Conservation (phyloP, 257 asterid genomes). For the Solanum clarkiae region DNA sequence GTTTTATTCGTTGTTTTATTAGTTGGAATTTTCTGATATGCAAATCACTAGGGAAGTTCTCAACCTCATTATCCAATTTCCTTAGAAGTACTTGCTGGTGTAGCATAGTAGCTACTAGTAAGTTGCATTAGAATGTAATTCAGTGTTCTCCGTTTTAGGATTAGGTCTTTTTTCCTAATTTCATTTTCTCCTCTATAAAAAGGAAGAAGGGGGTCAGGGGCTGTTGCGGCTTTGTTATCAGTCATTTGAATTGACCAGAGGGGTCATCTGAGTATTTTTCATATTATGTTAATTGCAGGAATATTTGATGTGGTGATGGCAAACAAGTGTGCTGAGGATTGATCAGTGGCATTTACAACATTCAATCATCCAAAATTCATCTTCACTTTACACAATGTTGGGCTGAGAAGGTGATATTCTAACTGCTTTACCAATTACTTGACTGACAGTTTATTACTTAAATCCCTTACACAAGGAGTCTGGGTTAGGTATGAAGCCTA, state of each 20-base stretch:
- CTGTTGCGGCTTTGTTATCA: neutral
- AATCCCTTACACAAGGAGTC: neutral
- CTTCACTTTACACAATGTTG: neutral
- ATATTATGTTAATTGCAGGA: neutral
- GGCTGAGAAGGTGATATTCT: neutral
- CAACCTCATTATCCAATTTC: neutral
- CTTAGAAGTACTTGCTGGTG: neutral
- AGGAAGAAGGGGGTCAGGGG: neutral
- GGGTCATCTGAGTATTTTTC: neutral
- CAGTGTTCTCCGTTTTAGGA: neutral
- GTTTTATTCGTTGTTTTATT: neutral
- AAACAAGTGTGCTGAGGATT: neutral
- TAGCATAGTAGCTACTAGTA: neutral
- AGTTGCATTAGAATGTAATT: neutral
- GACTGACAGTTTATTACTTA: neutral
- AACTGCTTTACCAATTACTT: neutral
- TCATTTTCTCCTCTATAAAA: neutral
- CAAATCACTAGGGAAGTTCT: neutral
- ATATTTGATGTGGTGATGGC: neutral
- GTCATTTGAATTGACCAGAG: neutral
- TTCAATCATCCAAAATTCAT: neutral
- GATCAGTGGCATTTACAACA: neutral
- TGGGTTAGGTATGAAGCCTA: neutral
- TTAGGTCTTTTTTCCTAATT: neutral
- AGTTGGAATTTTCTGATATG: neutral